These are phyloP conservation scores for Colletotrichum plurivorum DNA, from an alignment of 2,329 filamentous ascomycete genomes.

Conservation along the genomic window DNA sequence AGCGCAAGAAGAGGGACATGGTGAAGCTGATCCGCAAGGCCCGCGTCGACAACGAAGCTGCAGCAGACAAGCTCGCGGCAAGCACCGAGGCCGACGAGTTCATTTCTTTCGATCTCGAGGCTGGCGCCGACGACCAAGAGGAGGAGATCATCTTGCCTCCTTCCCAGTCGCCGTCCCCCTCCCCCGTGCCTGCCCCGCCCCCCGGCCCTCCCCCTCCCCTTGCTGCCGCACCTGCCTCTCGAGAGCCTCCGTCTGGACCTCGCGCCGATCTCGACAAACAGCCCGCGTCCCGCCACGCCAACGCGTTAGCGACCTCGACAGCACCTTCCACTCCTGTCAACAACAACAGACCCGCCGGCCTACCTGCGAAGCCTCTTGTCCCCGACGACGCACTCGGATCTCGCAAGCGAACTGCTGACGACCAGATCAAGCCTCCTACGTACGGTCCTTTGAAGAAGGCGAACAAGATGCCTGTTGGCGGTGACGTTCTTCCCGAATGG, in stretches of 20 bases:
- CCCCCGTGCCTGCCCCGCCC: constrained; percentile 30
- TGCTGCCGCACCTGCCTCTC: background rate
- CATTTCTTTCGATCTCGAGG: constrained; percentile 83
- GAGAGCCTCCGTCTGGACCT: constrained; percentile 22
- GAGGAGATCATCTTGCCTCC: constrained; percentile 42
- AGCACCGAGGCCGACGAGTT: constrained; percentile 82
- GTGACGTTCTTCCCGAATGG: constrained; percentile 69
- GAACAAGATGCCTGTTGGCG: constrained; percentile 64
- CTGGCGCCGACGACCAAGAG: constrained; percentile 64
- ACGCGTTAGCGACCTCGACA: constrained; percentile 41
- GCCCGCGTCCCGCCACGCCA: constrained; percentile 5
- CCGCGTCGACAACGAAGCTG: constrained; percentile 70
- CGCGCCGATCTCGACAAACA: constrained; percentile 3
- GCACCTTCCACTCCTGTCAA: constrained; percentile 42
- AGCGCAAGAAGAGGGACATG: constrained; percentile 85
- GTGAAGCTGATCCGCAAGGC: constrained; percentile 94
- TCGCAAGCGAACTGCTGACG: constrained; percentile 82
- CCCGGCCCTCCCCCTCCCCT: constrained; percentile 16
- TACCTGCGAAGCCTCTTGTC: constrained; percentile 45
- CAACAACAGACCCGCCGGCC: constrained; percentile 43
- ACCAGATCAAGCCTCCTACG: constrained; percentile 73
- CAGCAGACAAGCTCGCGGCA: constrained; percentile 61
- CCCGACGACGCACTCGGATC: constrained; percentile 66
- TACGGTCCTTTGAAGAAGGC: constrained; percentile 67
- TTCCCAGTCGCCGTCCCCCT: constrained; percentile 30